phyloP scores from a whole-genome alignment of 305 asterid genomes.

The Fraxinus paxiana region DNA sequence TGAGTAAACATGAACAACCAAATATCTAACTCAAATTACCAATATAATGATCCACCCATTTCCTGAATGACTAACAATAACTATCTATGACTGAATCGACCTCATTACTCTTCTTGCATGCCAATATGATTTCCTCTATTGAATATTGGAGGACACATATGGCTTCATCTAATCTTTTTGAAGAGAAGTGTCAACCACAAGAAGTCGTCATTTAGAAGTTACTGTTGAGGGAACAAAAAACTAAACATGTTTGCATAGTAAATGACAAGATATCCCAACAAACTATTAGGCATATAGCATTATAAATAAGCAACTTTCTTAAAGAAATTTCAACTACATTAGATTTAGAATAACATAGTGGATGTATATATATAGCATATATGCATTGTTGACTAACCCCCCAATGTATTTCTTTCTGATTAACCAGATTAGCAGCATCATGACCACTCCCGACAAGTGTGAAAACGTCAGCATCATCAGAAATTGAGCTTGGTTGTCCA shows the following conservation, averaged over 20 bases:
- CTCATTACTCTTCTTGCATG: slow-evolving; percentile 8
- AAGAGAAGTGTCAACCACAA: neutral
- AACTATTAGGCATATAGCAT: slow-evolving; percentile 14
- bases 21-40: neutral
- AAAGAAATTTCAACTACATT: neutral
- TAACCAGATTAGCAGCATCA: slow-evolving; percentile 73
- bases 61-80: slow-evolving; percentile 3
- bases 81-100: neutral
- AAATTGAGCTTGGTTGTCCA: slow-evolving; percentile 82
- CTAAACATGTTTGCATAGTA: neutral
- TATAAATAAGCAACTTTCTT: neutral
- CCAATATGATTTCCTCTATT: neutral
- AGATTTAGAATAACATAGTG: neutral
- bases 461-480: slow-evolving; percentile 82
- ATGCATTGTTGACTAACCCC: slow-evolving; percentile 56
- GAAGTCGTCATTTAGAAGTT: neutral
- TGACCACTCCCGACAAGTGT: slow-evolving; percentile 75
- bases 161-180: neutral
- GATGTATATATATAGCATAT: neutral
- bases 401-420: slow-evolving; percentile 93
- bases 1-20: neutral
- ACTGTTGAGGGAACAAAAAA: neutral
- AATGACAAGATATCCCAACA: neutral
- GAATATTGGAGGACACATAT: neutral
- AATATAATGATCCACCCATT: slow-evolving; percentile 13